Base-by-base conservation (phyloP, 306 rosid genomes). In the Dalbergia oliveri region DNA sequence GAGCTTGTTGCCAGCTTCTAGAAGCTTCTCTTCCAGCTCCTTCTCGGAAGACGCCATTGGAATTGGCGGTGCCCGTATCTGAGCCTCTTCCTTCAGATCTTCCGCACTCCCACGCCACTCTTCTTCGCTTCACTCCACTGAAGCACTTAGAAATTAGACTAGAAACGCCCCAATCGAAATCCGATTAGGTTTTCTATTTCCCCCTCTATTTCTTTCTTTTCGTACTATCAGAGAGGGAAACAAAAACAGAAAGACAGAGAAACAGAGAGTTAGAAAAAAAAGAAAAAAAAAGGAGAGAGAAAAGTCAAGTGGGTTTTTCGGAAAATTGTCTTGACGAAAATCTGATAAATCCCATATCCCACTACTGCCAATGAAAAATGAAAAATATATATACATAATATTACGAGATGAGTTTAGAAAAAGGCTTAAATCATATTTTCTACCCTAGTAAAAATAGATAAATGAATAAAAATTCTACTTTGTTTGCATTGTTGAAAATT, bases 1-100 rank as follows among this genome's bases (percentile, higher is more conserved):
- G 66, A 94, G 97, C 87, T 65, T 86, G 61, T 78, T 82, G 1
- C 97, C 98, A 73, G 94, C 96, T 86, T 91, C 87, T 15, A 78
- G 18, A 33, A 94, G 97, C 88, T 88, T 88, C 8, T 79, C 83
- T 73, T 92, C 90, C 47, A 92, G 94, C 76, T 91, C 97, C 26
- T 72, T 87, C 19, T 94, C 97, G 6, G 88, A 12, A 26, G 93
- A 84, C 54, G 91, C 93, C 98, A 94, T 94, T 76, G 68, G 16
- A 8, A 11, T 70, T 78, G n/a, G 53, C 47, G n/a, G 73, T 39
- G 65, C 34, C 34, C 58, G 57, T 44, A 5, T 72, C 64, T 14
- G 72, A 45, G 47, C 13, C 64, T 81, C 58, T 69, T 35, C 58
- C 63, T 60, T 50, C 34, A 90, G 97, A 93, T 91, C 94, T 89